These are phyloP conservation scores for Penicillium samsonianum DNA, from an alignment of 495 filamentous ascomycete genomes.

Conservation along the genomic window DNA sequence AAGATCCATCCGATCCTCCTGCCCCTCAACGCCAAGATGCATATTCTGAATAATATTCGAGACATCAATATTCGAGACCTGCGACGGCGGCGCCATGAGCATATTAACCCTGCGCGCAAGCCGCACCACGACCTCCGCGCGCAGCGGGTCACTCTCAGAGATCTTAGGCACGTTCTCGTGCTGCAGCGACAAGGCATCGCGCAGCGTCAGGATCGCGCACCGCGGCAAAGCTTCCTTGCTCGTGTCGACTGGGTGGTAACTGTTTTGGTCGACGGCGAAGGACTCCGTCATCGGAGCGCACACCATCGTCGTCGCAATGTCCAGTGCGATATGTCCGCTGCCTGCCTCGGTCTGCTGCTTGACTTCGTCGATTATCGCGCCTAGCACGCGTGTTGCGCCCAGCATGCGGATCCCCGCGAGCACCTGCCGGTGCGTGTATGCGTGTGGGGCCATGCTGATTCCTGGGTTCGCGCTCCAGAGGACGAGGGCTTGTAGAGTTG, in stretches of 20 bases:
- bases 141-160: slow-evolving; percentile 58
- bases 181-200: slow-evolving; percentile 67
- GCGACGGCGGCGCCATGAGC: slow-evolving; percentile 44
- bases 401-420: slow-evolving; percentile 66
- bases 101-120: slow-evolving; percentile 74
- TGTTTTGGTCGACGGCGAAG: slow-evolving; percentile 46
- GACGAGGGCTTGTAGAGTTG: slow-evolving; percentile 66
- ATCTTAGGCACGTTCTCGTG: slow-evolving; percentile 63
- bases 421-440: slow-evolving; percentile 79
- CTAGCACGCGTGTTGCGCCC: slow-evolving; percentile 64
- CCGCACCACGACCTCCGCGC: slow-evolving; percentile 73
- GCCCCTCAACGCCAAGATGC: slow-evolving; percentile 39
- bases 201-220: slow-evolving; percentile 54
- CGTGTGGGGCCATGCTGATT: slow-evolving; percentile 65
- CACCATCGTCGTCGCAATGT: slow-evolving; percentile 72
- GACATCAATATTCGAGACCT: slow-evolving; percentile 44
- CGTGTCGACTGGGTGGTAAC: slow-evolving; percentile 41
- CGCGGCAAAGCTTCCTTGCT: slow-evolving; percentile 42
- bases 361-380: slow-evolving; percentile 68
- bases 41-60: slow-evolving; percentile 47
- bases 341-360: slow-evolving; percentile 54
- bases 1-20: slow-evolving; percentile 38
- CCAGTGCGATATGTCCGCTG: slow-evolving; percentile 65
- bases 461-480: slow-evolving; percentile 70
- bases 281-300: slow-evolving; percentile 64